These are phyloP conservation scores for Gossypium anomalum DNA, from an alignment of 345 rosid species.

Conservation along the genomic window DNA sequence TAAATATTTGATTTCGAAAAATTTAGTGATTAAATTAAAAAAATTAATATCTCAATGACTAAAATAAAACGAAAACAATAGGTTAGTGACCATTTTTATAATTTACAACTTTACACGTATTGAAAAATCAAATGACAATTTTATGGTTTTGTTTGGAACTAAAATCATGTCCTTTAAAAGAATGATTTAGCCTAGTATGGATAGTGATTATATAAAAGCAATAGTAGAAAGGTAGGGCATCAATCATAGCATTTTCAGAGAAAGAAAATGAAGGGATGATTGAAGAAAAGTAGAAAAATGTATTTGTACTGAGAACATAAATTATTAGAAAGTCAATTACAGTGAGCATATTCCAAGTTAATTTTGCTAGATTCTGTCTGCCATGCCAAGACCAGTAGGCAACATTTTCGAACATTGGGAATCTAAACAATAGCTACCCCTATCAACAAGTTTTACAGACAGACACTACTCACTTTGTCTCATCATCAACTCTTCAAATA, in stretches of 20 bases:
- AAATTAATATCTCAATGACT: too few relatives aligned
- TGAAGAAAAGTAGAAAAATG: background rate
- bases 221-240: too few relatives aligned
- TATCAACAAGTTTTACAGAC: background rate
- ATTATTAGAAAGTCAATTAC: slow-evolving; percentile 13
- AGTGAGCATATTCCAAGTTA: slow-evolving; percentile 8
- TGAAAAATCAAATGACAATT: too few relatives aligned
- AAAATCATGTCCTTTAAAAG: too few relatives aligned
- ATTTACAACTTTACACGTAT: too few relatives aligned
- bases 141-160: too few relatives aligned
- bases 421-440: background rate
- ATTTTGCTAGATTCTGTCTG: slow-evolving; percentile 41
- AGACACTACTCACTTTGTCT: background rate
- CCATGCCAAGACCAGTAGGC: slow-evolving; percentile 26
- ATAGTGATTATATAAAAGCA: too few relatives aligned
- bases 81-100: too few relatives aligned
- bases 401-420: slow-evolving; percentile 3
- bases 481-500: background rate
- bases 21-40: too few relatives aligned
- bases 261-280: background rate
- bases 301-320: background rate
- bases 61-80: too few relatives aligned
- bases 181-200: too few relatives aligned
- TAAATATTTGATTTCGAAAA: too few relatives aligned
- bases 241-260: background rate